phyloP scores from a whole-genome alignment of 2,329 filamentous ascomycete genomes.

The Colletotrichum limetticola region DNA sequence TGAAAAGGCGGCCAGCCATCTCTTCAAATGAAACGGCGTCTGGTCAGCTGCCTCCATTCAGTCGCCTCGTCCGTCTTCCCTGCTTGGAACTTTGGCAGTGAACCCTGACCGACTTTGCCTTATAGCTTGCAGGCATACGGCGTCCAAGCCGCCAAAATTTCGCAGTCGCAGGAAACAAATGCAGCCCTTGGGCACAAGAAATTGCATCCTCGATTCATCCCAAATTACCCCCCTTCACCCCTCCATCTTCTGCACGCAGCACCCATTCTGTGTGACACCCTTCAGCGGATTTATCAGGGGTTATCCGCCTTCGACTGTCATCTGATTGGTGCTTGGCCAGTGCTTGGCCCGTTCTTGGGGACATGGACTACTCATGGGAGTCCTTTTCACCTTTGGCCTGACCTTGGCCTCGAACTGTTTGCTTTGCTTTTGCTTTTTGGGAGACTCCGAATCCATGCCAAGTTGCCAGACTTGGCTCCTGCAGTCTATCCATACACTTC shows the following conservation, averaged over 20 bases:
- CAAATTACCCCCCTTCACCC: slow-evolving; percentile 11
- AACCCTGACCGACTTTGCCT: not conserved
- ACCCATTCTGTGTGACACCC: slow-evolving; percentile 9
- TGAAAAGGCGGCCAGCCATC: not conserved
- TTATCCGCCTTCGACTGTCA: slow-evolving; percentile 8
- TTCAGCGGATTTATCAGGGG: slow-evolving; percentile 18
- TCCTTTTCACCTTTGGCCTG: not conserved
- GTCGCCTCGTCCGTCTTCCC: not conserved
- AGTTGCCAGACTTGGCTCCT: not conserved
- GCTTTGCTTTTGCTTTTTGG: not conserved
- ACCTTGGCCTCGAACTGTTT: not conserved
- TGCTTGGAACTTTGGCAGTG: not conserved
- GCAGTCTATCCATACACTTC: not conserved
- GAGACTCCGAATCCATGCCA: not conserved
- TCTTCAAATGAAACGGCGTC: not conserved
- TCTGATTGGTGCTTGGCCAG: slow-evolving; percentile 32
- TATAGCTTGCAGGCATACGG: not conserved
- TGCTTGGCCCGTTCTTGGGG: slow-evolving; percentile 21
- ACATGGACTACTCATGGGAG: not conserved
- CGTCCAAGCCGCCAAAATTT: not conserved
- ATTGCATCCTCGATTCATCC: slow-evolving; percentile 27
- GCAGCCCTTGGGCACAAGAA: slow-evolving; percentile 17
- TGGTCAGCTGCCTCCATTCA: not conserved
- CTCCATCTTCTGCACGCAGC: not conserved
- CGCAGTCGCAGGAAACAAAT: not conserved